Conservation (phyloP, 2,329 filamentous ascomycete species). For the Coniochaeta hoffmannii region DNA sequence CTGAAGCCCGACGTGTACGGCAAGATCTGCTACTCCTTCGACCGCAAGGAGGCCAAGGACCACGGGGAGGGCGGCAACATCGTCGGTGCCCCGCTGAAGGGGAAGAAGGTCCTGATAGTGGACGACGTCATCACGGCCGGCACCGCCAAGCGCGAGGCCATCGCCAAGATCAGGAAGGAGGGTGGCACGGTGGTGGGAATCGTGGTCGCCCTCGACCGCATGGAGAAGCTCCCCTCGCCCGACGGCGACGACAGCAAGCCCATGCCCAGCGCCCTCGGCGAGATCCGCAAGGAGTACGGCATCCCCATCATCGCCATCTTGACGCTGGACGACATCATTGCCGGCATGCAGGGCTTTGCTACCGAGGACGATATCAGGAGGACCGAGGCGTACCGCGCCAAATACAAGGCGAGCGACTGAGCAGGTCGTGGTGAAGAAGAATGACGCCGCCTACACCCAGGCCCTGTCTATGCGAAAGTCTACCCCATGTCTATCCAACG, state of each 20-base stretch:
- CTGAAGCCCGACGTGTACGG: conserved; percentile 60
- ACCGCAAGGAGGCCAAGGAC: conserved; percentile 93
- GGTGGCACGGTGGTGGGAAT: conserved; percentile 83
- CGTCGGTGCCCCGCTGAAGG: conserved; percentile 77
- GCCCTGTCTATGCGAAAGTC: conserved; percentile 2
- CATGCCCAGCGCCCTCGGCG: conserved; percentile 74
- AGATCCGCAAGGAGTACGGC: conserved; percentile 73
- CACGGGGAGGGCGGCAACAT: conserved; percentile 94
- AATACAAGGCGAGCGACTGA: conserved; percentile 55
- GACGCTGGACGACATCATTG: conserved; percentile 76
- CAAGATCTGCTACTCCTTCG: conserved; percentile 76
- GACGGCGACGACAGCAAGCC: conserved; percentile 60
- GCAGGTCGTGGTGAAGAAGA: neutral
- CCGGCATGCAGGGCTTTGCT: conserved; percentile 55
- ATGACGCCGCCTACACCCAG: neutral
- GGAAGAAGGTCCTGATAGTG: conserved; percentile 80
- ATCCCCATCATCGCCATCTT: conserved; percentile 80
- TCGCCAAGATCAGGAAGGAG: conserved; percentile 78
- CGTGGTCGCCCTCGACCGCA: conserved; percentile 79
- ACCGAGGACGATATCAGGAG: conserved; percentile 55
- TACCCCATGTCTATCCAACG: neutral
- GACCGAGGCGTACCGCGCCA: conserved; percentile 66
- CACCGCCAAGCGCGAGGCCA: conserved; percentile 87
- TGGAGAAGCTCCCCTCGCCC: conserved; percentile 68
- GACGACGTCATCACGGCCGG: conserved; percentile 97